Evolutionary conservation across 2,329 filamentous ascomycete genomes (phyloP).

Genomic region (Cladosporium cucumerinum): DNA sequence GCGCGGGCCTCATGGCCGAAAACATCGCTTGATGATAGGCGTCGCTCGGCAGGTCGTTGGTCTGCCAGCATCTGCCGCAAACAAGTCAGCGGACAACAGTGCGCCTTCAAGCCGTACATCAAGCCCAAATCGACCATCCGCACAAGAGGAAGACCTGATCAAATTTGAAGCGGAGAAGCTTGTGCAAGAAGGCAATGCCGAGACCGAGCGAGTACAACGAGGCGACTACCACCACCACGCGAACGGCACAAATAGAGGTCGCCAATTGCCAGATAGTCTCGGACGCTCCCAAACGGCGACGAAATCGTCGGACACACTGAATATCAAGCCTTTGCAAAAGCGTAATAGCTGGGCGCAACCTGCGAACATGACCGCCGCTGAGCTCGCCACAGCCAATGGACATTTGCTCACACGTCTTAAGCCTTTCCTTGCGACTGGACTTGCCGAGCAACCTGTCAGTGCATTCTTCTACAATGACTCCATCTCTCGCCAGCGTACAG

Average conservation of each 20-base stretch:
- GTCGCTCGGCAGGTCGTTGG: constrained; percentile 85
- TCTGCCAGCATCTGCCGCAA: constrained; percentile 61
- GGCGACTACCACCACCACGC: constrained; percentile 69
- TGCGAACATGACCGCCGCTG: constrained; percentile 67
- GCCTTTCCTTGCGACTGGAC: constrained; percentile 84
- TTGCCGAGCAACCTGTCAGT: constrained; percentile 74
- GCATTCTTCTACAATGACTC: constrained; percentile 92
- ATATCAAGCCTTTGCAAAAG: constrained; percentile 43
- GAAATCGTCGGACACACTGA: constrained; percentile 25
- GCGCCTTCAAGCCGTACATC: constrained; percentile 41
- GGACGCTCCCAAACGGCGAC: constrained; percentile 7
- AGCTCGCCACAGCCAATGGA: constrained; percentile 75
- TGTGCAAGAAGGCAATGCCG: constrained; percentile 65
- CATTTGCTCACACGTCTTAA: constrained; percentile 83
- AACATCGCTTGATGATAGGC: constrained; percentile 81
- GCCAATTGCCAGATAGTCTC: not conserved
- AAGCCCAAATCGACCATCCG: constrained; percentile 44
- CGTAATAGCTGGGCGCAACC: constrained; percentile 50
- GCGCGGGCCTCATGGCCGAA: constrained; percentile 76
- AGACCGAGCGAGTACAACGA: constrained; percentile 64
- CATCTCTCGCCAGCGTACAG: constrained; percentile 76
- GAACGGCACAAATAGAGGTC: not conserved
- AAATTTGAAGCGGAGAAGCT: constrained; percentile 74
- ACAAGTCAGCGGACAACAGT: constrained; percentile 38
- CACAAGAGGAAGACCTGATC: constrained; percentile 63